A percentile compares a stretch with the other conserved stretches of the same genome.
These are phyloP conservation scores for Paramecium primaurelia DNA, from an alignment of 73 alveolate species.

Conservation along the genomic window DNA sequence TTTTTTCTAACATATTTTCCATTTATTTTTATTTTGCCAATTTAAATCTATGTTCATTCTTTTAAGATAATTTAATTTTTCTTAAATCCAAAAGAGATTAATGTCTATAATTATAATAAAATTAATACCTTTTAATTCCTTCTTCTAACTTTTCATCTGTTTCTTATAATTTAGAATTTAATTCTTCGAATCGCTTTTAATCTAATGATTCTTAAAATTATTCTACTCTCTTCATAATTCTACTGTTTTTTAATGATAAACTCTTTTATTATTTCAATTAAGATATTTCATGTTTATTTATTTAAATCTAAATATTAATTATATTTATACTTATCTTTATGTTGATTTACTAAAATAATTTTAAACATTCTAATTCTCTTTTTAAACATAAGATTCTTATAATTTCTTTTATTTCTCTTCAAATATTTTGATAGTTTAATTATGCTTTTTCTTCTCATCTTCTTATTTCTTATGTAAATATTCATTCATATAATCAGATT, in stretches of 20 bases:
- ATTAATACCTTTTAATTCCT: not conserved
- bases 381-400: not conserved
- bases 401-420: not conserved
- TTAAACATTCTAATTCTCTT: not conserved
- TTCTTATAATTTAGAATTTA: not conserved
- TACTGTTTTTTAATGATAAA: not conserved
- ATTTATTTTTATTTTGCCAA: not conserved
- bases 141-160: not conserved
- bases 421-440: not conserved
- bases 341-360: not conserved
- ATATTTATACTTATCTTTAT: not conserved
- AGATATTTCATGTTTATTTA: not conserved
- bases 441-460: not conserved
- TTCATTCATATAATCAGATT: not conserved
- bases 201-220: not conserved
- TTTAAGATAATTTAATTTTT: not conserved
- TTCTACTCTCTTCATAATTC: not conserved
- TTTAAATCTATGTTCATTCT: not conserved
- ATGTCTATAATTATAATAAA: not conserved
- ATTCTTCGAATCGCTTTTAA: not conserved
- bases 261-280: not conserved
- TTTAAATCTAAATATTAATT: not conserved
- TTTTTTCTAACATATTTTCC: slow-evolving; percentile 1
- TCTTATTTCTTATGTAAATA: not conserved
- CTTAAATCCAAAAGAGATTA: not conserved